Percentiles rank a stretch among this genome's conserved stretches.
These are phyloP conservation scores for Trichophyton benhamiae DNA, from an alignment of 2,329 filamentous ascomycete genomes.

Conservation along the genomic window DNA sequence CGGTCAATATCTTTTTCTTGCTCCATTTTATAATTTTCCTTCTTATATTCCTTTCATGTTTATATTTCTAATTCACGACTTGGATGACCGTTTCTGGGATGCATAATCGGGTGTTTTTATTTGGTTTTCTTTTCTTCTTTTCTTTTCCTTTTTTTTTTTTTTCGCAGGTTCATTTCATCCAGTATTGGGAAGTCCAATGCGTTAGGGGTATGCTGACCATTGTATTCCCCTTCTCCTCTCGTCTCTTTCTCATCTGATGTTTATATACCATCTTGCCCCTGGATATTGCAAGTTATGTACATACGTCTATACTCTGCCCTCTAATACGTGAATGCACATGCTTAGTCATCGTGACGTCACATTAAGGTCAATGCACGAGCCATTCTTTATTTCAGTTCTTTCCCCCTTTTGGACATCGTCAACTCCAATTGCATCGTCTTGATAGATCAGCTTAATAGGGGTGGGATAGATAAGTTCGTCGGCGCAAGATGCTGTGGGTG, in stretches of 20 bases:
- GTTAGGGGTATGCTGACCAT: not conserved
- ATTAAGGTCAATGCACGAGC: not conserved
- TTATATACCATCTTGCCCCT: not conserved
- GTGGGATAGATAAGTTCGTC: no score
- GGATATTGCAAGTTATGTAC: not conserved
- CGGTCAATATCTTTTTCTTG: not conserved
- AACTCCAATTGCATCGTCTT: not conserved
- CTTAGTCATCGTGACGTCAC: not conserved
- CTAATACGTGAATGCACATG: not conserved
- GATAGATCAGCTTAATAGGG: not conserved
- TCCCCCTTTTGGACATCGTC: not conserved
- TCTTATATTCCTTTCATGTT: not conserved
- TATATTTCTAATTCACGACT: not conserved
- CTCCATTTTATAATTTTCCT: not conserved
- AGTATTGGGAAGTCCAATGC: not conserved
- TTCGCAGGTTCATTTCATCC: not conserved
- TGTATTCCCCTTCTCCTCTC: not conserved
- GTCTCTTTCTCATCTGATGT: not conserved
- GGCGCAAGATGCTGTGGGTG: not conserved
- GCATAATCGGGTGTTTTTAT: not conserved
- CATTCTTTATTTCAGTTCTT: not conserved
- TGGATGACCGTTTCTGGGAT: not conserved
- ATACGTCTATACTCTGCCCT: not conserved
- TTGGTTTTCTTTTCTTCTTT: not conserved
- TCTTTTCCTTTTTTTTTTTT: not conserved